phyloP scores from a whole-genome alignment of 1,284 basidiomycete species.

The Ganoderma resinaceum region DNA sequence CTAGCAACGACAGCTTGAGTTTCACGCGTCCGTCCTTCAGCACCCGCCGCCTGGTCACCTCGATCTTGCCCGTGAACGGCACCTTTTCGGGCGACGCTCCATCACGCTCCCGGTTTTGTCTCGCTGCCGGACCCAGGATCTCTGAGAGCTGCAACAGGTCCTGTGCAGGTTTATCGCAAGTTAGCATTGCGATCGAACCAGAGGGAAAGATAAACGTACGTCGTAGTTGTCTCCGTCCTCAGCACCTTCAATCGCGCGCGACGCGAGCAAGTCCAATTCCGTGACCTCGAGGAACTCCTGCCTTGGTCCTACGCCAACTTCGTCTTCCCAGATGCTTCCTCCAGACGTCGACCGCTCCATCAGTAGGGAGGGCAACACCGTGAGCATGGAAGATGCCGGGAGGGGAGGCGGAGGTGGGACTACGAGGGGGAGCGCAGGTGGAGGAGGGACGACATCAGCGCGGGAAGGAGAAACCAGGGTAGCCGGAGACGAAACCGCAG shows the following conservation, averaged over 20 bases:
- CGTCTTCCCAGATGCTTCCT: slow-evolving; percentile 23
- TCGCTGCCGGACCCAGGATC: slow-evolving; percentile 62
- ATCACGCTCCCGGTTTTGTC: slow-evolving; percentile 11
- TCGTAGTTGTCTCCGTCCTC: slow-evolving; percentile 62
- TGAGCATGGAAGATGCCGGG: slow-evolving; percentile 5
- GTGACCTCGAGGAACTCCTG: slow-evolving; percentile 53
- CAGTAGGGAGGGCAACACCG: neutral
- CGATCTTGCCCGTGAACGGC: slow-evolving; percentile 66
- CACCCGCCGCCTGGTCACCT: slow-evolving; percentile 69
- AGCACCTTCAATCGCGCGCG: slow-evolving; percentile 53
- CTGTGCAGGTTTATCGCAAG: slow-evolving; percentile 40
- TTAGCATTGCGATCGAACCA: slow-evolving; percentile 7
- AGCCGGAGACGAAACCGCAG: neutral
- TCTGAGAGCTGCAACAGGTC: slow-evolving; percentile 66
- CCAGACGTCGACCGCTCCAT: slow-evolving; percentile 29
- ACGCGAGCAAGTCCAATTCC: slow-evolving; percentile 67
- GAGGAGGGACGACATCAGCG: neutral
- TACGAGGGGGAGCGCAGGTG: neutral
- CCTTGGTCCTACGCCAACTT: slow-evolving; percentile 14
- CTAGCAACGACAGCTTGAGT: slow-evolving; percentile 78
- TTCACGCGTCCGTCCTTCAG: slow-evolving; percentile 79
- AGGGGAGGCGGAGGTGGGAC: neutral
- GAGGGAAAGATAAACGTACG: slow-evolving; percentile 48
- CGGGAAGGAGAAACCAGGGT: neutral
- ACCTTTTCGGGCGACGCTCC: slow-evolving; percentile 24